Evolutionary conservation across 148 eudicot genomes (phyloP).

Genomic region (Amaranthus palmeri): DNA sequence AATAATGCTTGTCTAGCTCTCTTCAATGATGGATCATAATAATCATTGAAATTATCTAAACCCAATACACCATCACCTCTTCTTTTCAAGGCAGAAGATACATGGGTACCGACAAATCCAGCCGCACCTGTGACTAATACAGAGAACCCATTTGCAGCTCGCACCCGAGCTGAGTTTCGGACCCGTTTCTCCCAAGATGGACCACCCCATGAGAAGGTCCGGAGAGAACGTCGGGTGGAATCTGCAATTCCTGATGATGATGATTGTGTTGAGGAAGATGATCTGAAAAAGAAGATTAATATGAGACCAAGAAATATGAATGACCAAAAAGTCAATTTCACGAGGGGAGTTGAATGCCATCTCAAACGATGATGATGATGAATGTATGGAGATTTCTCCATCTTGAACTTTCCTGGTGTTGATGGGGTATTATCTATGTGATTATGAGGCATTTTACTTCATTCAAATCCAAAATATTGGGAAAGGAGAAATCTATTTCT

Average conservation of each 20-base stretch:
- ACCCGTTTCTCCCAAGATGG: slow-evolving; percentile 69
- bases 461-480: neutral
- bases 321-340: slow-evolving; percentile 64
- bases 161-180: slow-evolving; percentile 43
- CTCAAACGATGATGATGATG: slow-evolving; percentile 38
- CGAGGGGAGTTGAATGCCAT: slow-evolving; percentile 44
- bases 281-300: slow-evolving; percentile 49
- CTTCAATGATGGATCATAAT: slow-evolving; percentile 68
- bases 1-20: slow-evolving; percentile 52
- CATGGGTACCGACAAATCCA: slow-evolving; percentile 80
- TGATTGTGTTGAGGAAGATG: slow-evolving; percentile 35
- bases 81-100: slow-evolving; percentile 56
- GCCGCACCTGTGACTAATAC: slow-evolving; percentile 81
- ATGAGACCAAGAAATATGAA: slow-evolving; percentile 50
- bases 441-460: slow-evolving; percentile 21
- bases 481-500: neutral
- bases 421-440: slow-evolving; percentile 59
- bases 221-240: slow-evolving; percentile 48
- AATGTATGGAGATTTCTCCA: slow-evolving; percentile 60
- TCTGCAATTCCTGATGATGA: slow-evolving; percentile 31
- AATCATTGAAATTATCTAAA: slow-evolving; percentile 69
- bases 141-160: slow-evolving; percentile 50
- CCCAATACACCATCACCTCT: slow-evolving; percentile 79
- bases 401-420: slow-evolving; percentile 80
- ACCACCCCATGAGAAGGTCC: slow-evolving; percentile 57